Evolutionary conservation across 768 basidiomycete species (phyloP).

Genomic region (Lactarius evosmus): DNA sequence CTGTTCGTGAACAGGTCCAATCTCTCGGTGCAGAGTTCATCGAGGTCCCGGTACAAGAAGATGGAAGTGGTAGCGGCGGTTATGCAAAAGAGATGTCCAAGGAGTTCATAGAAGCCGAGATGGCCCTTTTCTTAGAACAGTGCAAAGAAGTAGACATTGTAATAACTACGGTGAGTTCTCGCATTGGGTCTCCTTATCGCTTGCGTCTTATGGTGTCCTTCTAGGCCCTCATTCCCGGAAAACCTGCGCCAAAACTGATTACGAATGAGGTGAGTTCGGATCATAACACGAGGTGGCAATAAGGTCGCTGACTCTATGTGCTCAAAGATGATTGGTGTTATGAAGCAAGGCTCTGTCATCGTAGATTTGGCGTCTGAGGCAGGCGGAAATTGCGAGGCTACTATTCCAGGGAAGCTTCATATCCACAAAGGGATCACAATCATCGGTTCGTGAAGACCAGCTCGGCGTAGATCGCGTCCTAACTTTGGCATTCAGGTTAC

Average conservation of each 20-base stretch:
- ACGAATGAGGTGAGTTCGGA: constrained; percentile 50
- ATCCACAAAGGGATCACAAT: constrained; percentile 76
- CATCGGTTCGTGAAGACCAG: constrained; percentile 50
- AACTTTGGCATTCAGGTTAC: constrained; percentile 49
- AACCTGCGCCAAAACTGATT: constrained; percentile 82
- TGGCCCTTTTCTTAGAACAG: constrained; percentile 85
- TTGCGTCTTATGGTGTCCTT: background rate
- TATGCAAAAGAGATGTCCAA: constrained; percentile 91
- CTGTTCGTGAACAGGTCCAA: constrained; percentile 84
- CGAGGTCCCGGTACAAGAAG: constrained; percentile 77
- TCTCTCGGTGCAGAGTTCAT: constrained; percentile 88
- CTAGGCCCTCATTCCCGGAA: constrained; percentile 81
- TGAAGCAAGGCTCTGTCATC: constrained; percentile 89
- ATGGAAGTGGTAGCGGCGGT: constrained; percentile 77
- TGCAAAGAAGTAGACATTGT: constrained; percentile 88
- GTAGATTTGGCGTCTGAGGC: constrained; percentile 86
- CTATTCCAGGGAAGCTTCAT: constrained; percentile 68
- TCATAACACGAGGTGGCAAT: background rate
- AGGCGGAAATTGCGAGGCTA: constrained; percentile 87
- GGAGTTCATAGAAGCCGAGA: constrained; percentile 84
- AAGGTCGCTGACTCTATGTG: background rate
- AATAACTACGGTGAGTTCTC: constrained; percentile 64
- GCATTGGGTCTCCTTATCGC: background rate
- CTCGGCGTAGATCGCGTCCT: background rate
- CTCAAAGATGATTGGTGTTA: constrained; percentile 70